Evolutionary conservation across 345 rosid genomes (phyloP).

Genomic region (Salix dunnii): DNA sequence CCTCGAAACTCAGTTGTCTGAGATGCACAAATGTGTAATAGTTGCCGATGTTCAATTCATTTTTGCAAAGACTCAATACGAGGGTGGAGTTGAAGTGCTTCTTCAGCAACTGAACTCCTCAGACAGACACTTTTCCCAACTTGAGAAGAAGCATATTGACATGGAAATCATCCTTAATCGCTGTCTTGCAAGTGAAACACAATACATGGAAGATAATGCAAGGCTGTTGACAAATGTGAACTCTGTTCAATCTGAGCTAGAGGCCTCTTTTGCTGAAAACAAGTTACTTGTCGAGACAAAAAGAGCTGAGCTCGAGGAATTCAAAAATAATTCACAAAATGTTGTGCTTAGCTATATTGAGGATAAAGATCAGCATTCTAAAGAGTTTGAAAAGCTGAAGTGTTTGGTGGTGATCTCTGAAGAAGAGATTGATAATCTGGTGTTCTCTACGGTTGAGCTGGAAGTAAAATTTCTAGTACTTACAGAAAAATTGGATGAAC

Average conservation of each 20-base stretch:
- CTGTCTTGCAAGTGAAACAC: slow-evolving; percentile 49
- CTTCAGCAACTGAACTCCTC: slow-evolving; percentile 42
- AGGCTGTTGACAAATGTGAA: slow-evolving; percentile 40
- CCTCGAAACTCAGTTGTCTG: slow-evolving; percentile 60
- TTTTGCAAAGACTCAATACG: slow-evolving; percentile 52
- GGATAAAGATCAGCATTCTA: slow-evolving; percentile 35
- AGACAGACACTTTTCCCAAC: slow-evolving; percentile 39
- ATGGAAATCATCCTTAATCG: slow-evolving; percentile 45
- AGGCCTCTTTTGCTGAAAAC: slow-evolving; percentile 43
- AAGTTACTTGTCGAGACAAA: slow-evolving; percentile 37
- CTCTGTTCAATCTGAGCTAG: slow-evolving; percentile 48
- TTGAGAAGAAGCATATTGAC: slow-evolving; percentile 50
- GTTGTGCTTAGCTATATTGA: slow-evolving; percentile 30
- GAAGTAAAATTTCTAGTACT: slow-evolving; percentile 52
- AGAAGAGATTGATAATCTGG: slow-evolving; percentile 56
- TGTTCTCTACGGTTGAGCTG: slow-evolving; percentile 53
- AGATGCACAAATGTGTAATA: slow-evolving; percentile 49
- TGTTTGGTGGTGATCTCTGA: slow-evolving; percentile 37
- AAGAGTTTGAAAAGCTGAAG: slow-evolving; percentile 54
- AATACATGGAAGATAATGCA: slow-evolving; percentile 55
- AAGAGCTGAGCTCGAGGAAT: slow-evolving; percentile 43
- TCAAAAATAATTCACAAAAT: slow-evolving; percentile 32
- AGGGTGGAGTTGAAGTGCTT: slow-evolving; percentile 42
- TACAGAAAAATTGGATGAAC: slow-evolving; percentile 54
- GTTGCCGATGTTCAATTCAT: slow-evolving; percentile 50